These are phyloP conservation scores for Orbilia brochopaga DNA, from an alignment of 2,329 filamentous ascomycete species.

Conservation along the genomic window DNA sequence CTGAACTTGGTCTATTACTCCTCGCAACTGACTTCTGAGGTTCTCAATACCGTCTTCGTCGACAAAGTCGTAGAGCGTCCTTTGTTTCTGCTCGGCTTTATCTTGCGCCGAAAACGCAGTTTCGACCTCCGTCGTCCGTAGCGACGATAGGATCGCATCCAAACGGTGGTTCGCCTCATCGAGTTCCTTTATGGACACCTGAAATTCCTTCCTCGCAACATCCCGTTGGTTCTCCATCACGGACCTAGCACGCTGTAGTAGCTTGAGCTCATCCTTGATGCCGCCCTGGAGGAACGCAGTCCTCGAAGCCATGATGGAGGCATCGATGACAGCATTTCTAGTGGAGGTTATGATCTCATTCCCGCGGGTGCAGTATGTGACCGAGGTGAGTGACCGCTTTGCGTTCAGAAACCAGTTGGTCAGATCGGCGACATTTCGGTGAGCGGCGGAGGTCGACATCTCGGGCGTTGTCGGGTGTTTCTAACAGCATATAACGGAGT, in stretches of 20 bases:
- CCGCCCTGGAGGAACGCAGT: constrained; percentile 54
- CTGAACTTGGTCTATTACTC: constrained; percentile 64
- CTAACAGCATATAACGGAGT: neutral
- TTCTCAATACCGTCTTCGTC: constrained; percentile 68
- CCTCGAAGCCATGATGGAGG: constrained; percentile 53
- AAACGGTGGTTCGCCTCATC: constrained; percentile 57
- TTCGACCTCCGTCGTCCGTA: constrained; percentile 67
- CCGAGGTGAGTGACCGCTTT: constrained; percentile 54
- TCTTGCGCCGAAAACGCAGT: constrained; percentile 62
- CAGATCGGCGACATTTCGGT: constrained; percentile 58
- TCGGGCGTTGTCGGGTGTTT: neutral
- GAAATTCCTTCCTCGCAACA: constrained; percentile 51
- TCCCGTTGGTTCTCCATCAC: constrained; percentile 53
- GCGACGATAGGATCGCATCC: constrained; percentile 63
- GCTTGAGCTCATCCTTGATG: constrained; percentile 53
- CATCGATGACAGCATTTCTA: constrained; percentile 54
- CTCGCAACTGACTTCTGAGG: constrained; percentile 65
- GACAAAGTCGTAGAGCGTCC: constrained; percentile 71
- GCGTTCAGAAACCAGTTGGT: constrained; percentile 55
- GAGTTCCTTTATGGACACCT: constrained; percentile 39
- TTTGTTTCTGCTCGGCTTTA: constrained; percentile 59
- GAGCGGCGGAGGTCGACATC: constrained; percentile 33
- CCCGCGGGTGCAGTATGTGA: constrained; percentile 54
- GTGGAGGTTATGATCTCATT: constrained; percentile 54
- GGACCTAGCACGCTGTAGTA: constrained; percentile 52